Percentiles rank a stretch among this genome's conserved stretches.
Conservation (phyloP, 345 rosid genomes). For the Salix exigua region DNA sequence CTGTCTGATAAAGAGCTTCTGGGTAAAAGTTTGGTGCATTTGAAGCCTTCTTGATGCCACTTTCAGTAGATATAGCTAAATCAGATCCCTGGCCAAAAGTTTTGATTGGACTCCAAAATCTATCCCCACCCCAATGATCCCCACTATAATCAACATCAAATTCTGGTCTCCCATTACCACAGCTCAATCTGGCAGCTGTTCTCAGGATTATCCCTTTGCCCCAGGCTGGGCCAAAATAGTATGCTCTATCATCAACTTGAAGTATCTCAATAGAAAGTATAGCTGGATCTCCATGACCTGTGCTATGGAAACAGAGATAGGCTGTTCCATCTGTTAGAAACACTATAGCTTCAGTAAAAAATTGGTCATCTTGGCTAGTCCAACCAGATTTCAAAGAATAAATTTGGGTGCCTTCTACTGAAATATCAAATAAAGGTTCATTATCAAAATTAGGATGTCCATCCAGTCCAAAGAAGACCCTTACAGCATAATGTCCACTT, state of each 20-base stretch:
- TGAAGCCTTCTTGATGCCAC: slow-evolving; percentile 56
- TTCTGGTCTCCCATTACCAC: slow-evolving; percentile 63
- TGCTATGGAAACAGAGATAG: slow-evolving; percentile 87
- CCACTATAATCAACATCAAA: slow-evolving; percentile 76
- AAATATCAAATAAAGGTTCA: slow-evolving; percentile 88
- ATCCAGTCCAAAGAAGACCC: slow-evolving; percentile 71
- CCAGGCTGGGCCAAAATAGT: slow-evolving; percentile 59
- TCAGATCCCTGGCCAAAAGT: slow-evolving; percentile 63
- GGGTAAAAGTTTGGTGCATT: slow-evolving; percentile 84
- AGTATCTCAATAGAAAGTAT: slow-evolving; percentile 82
- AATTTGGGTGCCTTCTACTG: slow-evolving; percentile 81
- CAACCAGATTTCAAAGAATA: slow-evolving; percentile 82
- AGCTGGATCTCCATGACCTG: slow-evolving; percentile 97
- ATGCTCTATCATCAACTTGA: slow-evolving; percentile 75
- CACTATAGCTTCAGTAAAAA: slow-evolving; percentile 71
- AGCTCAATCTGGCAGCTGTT: slow-evolving; percentile 71
- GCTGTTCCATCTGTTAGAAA: slow-evolving; percentile 63
- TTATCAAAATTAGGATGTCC: slow-evolving; percentile 40
- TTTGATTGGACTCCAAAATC: slow-evolving; percentile 69
- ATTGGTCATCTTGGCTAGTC: slow-evolving; percentile 73
- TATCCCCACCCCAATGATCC: slow-evolving; percentile 96
- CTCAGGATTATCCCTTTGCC: slow-evolving; percentile 56
- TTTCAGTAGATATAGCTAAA: slow-evolving; percentile 57
- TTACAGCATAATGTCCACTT: slow-evolving; percentile 73
- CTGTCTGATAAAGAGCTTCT: slow-evolving; percentile 75